A percentile compares a stretch with the other conserved stretches of the same genome.
phyloP scores from a whole-genome alignment of 2,329 filamentous ascomycete species.

The Fusarium sp. region DNA sequence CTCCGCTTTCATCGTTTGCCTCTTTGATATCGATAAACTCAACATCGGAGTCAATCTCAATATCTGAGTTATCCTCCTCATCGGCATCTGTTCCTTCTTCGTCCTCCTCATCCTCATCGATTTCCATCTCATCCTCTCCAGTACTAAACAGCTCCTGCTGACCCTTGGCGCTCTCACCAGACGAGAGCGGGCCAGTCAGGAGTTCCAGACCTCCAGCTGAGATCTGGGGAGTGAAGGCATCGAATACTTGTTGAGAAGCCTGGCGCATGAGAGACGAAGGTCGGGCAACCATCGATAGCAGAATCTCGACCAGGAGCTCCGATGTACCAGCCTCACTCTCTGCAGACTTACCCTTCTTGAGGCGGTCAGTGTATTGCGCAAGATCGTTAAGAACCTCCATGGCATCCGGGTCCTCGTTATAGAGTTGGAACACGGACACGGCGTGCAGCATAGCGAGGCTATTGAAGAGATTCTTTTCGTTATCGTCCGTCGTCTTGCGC shows the following conservation, averaged over 20 bases:
- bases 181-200: conserved; percentile 76
- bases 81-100: conserved; percentile 60
- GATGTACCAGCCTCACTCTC: conserved; percentile 71
- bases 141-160: conserved; percentile 87
- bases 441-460: conserved; percentile 86
- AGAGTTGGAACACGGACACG: conserved; percentile 87
- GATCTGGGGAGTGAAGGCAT: conserved; percentile 81
- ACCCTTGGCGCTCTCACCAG: conserved; percentile 84
- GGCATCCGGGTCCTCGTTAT: conserved; percentile 89
- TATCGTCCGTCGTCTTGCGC: conserved; percentile 51
- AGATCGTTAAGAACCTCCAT: conserved; percentile 86
- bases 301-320: conserved; percentile 84
- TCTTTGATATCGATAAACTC: conserved; percentile 63
- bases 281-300: conserved; percentile 90
- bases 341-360: conserved; percentile 61
- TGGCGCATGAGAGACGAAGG: conserved; percentile 87
- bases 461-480: conserved; percentile 62
- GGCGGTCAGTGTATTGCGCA: conserved; percentile 78
- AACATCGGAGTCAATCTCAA: conserved; percentile 64
- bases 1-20: conserved; percentile 57
- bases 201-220: conserved; percentile 78
- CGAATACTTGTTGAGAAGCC: conserved; percentile 89
- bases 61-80: conserved; percentile 60
- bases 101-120: conserved; percentile 59
- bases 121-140: conserved; percentile 70